Evolutionary conservation across 192 early-diverging fungal species (phyloP).

Genomic region (Kickxella alabastrina): DNA sequence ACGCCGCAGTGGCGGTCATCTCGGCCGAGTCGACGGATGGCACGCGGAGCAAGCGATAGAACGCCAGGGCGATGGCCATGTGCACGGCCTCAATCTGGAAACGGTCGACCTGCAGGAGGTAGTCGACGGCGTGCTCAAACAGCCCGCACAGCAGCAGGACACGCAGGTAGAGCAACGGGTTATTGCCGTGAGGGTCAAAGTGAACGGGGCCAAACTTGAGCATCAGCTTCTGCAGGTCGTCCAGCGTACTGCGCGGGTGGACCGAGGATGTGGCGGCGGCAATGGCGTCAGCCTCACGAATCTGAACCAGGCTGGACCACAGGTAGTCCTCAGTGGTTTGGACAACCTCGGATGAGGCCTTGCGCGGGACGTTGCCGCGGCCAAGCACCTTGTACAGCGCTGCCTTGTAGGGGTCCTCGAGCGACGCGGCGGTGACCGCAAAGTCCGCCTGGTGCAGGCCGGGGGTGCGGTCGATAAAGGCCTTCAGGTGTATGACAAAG

Average conservation of each 20-base stretch:
- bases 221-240: slow-evolving; percentile 65
- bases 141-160: slow-evolving; percentile 83
- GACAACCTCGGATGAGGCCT: slow-evolving; percentile 62
- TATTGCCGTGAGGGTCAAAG: slow-evolving; percentile 66
- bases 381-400: slow-evolving; percentile 88
- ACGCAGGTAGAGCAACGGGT: slow-evolving; percentile 74
- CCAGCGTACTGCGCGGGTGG: slow-evolving; percentile 41
- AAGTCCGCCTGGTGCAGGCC: slow-evolving; percentile 37
- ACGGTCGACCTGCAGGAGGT: slow-evolving; percentile 59
- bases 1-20: background rate
- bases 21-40: slow-evolving; percentile 54
- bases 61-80: slow-evolving; percentile 77
- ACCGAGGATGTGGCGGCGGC: slow-evolving; percentile 43
- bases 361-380: slow-evolving; percentile 74
- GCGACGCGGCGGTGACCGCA: slow-evolving; percentile 40
- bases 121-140: slow-evolving; percentile 83
- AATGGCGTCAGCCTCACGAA: slow-evolving; percentile 57
- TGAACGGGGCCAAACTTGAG: slow-evolving; percentile 63
- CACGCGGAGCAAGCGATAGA: slow-evolving; percentile 73
- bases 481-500: slow-evolving; percentile 69
- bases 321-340: slow-evolving; percentile 88
- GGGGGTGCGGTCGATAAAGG: slow-evolving; percentile 55
- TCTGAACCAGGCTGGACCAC: slow-evolving; percentile 79
- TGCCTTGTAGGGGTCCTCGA: slow-evolving; percentile 87
- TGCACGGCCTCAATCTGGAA: slow-evolving; percentile 84